These are phyloP conservation scores for Agrocybe pediades DNA, from an alignment of 768 basidiomycete species.

Conservation along the genomic window DNA sequence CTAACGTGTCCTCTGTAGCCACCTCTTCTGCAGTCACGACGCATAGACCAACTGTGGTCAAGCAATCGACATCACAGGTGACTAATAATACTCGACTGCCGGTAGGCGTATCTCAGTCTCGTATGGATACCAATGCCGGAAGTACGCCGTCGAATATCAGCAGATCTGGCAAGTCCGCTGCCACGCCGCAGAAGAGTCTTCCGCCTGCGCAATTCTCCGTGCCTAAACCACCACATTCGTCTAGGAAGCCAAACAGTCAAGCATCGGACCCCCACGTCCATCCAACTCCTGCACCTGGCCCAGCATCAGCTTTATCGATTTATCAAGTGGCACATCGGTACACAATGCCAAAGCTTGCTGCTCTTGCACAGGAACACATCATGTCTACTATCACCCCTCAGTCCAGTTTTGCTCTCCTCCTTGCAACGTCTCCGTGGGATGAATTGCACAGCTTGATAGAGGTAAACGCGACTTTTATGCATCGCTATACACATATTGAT, in stretches of 20 bases:
- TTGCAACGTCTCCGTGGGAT: constrained; percentile 70
- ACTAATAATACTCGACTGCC: background rate
- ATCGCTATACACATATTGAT: constrained; percentile 8
- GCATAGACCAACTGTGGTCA: constrained; percentile 22
- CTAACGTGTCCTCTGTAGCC: constrained; percentile 17
- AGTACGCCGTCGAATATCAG: background rate
- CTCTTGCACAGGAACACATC: constrained; percentile 72
- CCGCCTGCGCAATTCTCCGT: constrained; percentile 45
- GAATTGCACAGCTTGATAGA: constrained; percentile 62
- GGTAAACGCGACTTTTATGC: constrained; percentile 35
- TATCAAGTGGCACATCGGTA: constrained; percentile 82
- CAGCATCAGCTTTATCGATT: constrained; percentile 73
- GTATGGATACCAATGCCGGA: background rate
- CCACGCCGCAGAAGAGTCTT: constrained; percentile 38
- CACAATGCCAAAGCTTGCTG: constrained; percentile 62
- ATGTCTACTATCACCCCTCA: constrained; percentile 67
- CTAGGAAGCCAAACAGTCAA: constrained; percentile 34
- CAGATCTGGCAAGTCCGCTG: constrained; percentile 37
- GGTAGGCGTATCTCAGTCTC: background rate
- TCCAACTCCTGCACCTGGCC: constrained; percentile 59
- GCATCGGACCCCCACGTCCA: constrained; percentile 70
- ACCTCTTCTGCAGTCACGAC: constrained; percentile 21
- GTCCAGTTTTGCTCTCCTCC: constrained; percentile 66
- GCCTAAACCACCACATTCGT: constrained; percentile 40
- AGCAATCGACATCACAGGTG: constrained; percentile 14